Evolutionary conservation across 2,329 filamentous ascomycete species (phyloP).

Genomic region (Simplicillium sp.): DNA sequence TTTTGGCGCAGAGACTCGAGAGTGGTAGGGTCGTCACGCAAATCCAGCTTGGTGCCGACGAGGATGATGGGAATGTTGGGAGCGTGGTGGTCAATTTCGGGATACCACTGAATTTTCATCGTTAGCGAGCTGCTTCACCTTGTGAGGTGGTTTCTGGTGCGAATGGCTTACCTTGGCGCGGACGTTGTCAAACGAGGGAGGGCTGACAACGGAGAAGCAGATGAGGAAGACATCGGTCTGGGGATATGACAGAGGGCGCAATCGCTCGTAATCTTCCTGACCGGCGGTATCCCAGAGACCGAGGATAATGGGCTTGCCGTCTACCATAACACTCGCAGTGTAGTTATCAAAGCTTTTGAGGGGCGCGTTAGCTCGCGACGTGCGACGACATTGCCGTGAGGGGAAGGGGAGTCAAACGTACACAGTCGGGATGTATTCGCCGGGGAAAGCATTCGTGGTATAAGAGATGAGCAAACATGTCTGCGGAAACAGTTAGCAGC

Average conservation of each 20-base stretch:
- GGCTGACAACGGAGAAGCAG: constrained; percentile 97
- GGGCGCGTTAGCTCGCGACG: constrained; percentile 12
- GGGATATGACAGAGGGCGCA: constrained; percentile 91
- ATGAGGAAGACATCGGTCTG: constrained; percentile 98
- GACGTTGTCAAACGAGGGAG: constrained; percentile 97
- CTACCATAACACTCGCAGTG: constrained; percentile 97
- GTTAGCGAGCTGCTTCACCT: not conserved
- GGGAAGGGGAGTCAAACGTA: constrained; percentile 40
- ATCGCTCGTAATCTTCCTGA: constrained; percentile 95
- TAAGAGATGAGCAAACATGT: constrained; percentile 99
- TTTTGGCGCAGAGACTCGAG: constrained; percentile 76
- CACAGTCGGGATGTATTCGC: constrained; percentile 99
- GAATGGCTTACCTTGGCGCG: constrained; percentile 73
- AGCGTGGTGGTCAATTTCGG: constrained; percentile 94
- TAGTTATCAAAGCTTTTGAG: constrained; percentile 85
- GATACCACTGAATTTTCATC: constrained; percentile 63
- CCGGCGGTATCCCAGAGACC: constrained; percentile 98
- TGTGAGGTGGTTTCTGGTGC: not conserved
- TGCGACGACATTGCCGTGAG: constrained; percentile 2
- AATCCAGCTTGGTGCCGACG: constrained; percentile 92
- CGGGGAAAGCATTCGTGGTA: constrained; percentile 98
- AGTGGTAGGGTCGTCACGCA: constrained; percentile 80
- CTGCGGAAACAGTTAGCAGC: constrained; percentile 37
- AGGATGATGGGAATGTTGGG: constrained; percentile 94
- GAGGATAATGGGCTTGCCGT: constrained; percentile 93